Base-by-base conservation (phyloP, 306 rosid genomes). In the Phaseolus lunatus region DNA sequence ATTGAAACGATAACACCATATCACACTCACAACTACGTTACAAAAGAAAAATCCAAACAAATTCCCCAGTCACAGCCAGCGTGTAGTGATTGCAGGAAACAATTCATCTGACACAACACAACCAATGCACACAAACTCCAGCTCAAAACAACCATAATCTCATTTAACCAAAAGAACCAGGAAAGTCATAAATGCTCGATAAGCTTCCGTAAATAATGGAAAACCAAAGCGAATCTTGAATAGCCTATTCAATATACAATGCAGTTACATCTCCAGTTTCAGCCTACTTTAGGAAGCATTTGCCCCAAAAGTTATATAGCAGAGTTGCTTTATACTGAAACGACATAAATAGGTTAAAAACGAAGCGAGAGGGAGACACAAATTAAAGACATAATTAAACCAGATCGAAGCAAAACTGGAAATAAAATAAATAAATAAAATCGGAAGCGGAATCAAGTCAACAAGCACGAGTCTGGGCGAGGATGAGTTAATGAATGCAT, bases 191-290 rank as follows among this genome's bases (percentile, higher is more conserved):
- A 62, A 63, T n/a, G 43, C 73, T 41, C 11, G 15, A 24, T 44
- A 35, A 73, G 48, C 47, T n/a, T 24, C 35, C 71, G 71, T 78
- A 3, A 41, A 61, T 53, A 57, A 43, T 31, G 5, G 49, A 50
- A 59, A 68, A 66, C 64, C 35, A 0, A 72, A 73, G 24, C 22
- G 14, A 49, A 39, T 44, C 64, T n/a, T 20, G 18, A 82, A 78
- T 18, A 50, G 61, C 73, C 61, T 16, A 2, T 63, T 11, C 22
- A 35, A 75, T 44, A 70, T 8, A 78, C 78, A 84, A 84, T 85
- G 88, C 82, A 78, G 83, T 78, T 79, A 43, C 65, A 53, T 81
- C 71, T 50, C 71, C 48, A 48, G 49, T 44, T 68, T 54, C 84
- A 73, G 54, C 75, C 81, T 18, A 66, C 2, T 39, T 82, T 77